phyloP scores from a whole-genome alignment of 495 filamentous ascomycete species.

The Aspergillus affinis region DNA sequence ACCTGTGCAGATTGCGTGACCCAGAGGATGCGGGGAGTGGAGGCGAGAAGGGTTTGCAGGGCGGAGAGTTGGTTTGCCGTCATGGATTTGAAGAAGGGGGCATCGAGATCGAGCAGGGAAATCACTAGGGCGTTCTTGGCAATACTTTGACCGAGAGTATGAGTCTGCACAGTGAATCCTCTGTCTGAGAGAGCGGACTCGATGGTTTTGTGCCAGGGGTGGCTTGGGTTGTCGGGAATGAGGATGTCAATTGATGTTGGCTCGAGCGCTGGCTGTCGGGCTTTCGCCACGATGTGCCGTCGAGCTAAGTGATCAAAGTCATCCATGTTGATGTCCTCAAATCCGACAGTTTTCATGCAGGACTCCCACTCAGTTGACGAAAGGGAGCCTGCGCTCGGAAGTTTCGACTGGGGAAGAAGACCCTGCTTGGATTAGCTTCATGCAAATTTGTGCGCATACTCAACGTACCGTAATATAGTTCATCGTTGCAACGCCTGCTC shows the following conservation, averaged over 20 bases:
- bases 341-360: not conserved
- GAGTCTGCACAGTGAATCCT: not conserved
- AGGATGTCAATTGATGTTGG: not conserved
- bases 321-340: not conserved
- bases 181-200: not conserved
- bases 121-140: slow-evolving; percentile 27
- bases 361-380: not conserved
- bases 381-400: not conserved
- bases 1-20: slow-evolving; percentile 28
- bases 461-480: not conserved
- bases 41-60: slow-evolving; percentile 20
- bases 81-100: slow-evolving; percentile 36
- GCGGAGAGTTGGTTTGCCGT: slow-evolving; percentile 14
- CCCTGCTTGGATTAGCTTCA: not conserved
- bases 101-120: slow-evolving; percentile 30
- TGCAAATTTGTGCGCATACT: not conserved
- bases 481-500: not conserved
- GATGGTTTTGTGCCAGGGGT: not conserved
- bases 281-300: not conserved
- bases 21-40: slow-evolving; percentile 27
- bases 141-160: not conserved
- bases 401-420: not conserved
- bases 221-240: not conserved
- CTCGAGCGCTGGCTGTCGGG: not conserved
- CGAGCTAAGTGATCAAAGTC: not conserved